phyloP scores from a whole-genome alignment of 805 yeast genomes.

The Wickerhamiella allomyrinae region DNA sequence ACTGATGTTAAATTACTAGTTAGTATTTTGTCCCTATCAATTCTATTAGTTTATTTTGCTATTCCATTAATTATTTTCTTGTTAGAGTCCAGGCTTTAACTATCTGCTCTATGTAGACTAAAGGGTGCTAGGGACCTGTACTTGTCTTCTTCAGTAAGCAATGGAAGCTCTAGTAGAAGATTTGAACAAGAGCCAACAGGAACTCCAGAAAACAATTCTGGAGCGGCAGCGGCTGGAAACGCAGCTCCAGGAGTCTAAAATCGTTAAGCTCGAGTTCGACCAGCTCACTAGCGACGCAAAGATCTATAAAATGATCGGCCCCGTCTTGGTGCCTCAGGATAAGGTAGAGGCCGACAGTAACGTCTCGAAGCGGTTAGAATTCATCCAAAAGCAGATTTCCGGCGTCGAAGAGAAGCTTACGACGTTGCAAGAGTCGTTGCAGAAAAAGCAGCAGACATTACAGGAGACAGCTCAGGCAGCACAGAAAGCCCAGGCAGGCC shows the following conservation, averaged over 20 bases:
- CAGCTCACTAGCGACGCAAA: slow-evolving; percentile 51
- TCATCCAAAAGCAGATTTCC: slow-evolving; percentile 62
- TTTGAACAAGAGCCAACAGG: slow-evolving; percentile 18
- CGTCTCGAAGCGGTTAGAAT: slow-evolving; percentile 80
- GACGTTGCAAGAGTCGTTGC: slow-evolving; percentile 40
- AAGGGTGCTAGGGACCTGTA: too few relatives aligned
- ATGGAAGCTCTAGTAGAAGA: slow-evolving; percentile 13
- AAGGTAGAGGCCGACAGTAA: slow-evolving; percentile 66
- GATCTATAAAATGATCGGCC: slow-evolving; percentile 82
- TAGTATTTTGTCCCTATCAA: too few relatives aligned
- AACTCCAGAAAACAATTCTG: slow-evolving; percentile 36
- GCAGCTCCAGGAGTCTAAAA: slow-evolving; percentile 84
- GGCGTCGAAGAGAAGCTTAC: slow-evolving; percentile 63
- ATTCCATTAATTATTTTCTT: too few relatives aligned
- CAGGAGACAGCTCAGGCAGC: slow-evolving; percentile 8
- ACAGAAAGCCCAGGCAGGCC: neutral
- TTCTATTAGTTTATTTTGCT: too few relatives aligned
- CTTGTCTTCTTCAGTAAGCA: neutral
- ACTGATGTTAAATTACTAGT: too few relatives aligned
- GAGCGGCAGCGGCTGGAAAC: slow-evolving; percentile 83
- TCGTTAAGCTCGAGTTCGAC: slow-evolving; percentile 72
- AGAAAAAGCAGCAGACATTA: slow-evolving; percentile 23
- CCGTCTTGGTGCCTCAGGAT: slow-evolving; percentile 83
- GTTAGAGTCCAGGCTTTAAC: too few relatives aligned
- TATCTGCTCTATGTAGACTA: too few relatives aligned